Evolutionary conservation across 257 asterid genomes (phyloP), one percentile per base, ranked within the genome.

Genomic region (Plantago elongata): DNA sequence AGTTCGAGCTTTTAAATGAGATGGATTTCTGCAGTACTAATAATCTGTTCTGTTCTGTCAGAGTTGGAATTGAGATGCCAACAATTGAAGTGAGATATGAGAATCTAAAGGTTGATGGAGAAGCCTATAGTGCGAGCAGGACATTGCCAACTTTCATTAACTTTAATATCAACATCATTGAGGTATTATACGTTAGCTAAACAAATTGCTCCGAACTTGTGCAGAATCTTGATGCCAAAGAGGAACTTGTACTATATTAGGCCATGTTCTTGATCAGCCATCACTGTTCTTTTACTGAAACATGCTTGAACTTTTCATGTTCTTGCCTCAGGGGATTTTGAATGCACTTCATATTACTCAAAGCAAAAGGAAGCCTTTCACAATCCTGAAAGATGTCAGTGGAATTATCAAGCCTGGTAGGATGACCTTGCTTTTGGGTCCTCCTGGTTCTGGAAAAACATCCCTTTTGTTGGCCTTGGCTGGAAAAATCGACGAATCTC

Each of bases 371-470:
- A 85, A 74, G 69, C 75, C 83, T 0, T 65, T 85, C 13, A 71
- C 87, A 1, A 85, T 85, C 15, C 80, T 85, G 12, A 80, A 78
- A 13, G 84, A 81, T 76, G 86, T 79, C 1, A 86, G 83, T 68
- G 95, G 95, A 7, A 63, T 79, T 57, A 77, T 85, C 73, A 83
- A 81, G 57, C 95, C 95, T 0, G 62, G 87, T 59, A 77, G 88
- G 48, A 75, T 84, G 92, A 77, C 88, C 5, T 45, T 84, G 65
- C 84, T 84, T 14, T 69, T 84, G 57, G 91, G 91, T 27, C 91
- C 91, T 62, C 91, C 91, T 10, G 75, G 88, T 54, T 84, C 92
- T 0, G 92, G 92, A 3, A 84, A 81, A 58, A 70, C 88, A 0
- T 61, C 85, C 0, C 79, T 83, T 46, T 40, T 83, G 61, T 65